Base-by-base conservation (phyloP, 306 rosid genomes). In the Quercus rubra region DNA sequence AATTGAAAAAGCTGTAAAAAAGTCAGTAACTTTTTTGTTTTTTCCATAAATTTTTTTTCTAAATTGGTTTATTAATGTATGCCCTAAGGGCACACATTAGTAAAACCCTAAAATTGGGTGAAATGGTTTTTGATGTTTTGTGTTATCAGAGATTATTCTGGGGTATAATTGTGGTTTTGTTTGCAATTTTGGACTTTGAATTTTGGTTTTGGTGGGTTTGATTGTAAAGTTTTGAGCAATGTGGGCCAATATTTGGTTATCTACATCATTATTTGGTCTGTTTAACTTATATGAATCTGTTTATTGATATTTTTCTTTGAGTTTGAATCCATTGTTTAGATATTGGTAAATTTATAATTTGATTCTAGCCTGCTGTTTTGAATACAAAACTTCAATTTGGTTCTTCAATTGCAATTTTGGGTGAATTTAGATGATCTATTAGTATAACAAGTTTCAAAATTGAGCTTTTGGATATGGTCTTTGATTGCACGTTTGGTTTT, bases 191-290 rank as follows among this genome's bases (percentile, higher is more conserved):
- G 35, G 54, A 59, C 10, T 18, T 62, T 52, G 51, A 33, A 73
- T 30, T 66, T 4, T 20, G 25, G 27, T 55, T 23, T n/a, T 38
- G 54, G 69, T 21, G 51, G 13, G 74, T 55, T 79, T 27, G 5
- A 38, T 62, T 28, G 55, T 10, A 76, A 77, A 5, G 17, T n/a
- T 43, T 72, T 57, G 33, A 71, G 77, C 85, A 79, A 77, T 90
- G 86, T 77, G 43, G 79, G 77, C 81, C 82, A 75, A 79, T 87
- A 49, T 10, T 85, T 88, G 62, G 20, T 12, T 43, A 43, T 55
- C 73, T n/a, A 5, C 23, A 9, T 35, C 35, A 28, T 77, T n/a
- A 4, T 25, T 78, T 71, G 20, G 43, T 58, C 52, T 21, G 43
- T 43, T 66, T 75, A 19, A 20, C 78, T 73, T 63, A 62, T 70